Percentiles rank a stretch among this genome's conserved stretches.
phyloP scores from a whole-genome alignment of 768 basidiomycete genomes.

The Tylopilus sp. region DNA sequence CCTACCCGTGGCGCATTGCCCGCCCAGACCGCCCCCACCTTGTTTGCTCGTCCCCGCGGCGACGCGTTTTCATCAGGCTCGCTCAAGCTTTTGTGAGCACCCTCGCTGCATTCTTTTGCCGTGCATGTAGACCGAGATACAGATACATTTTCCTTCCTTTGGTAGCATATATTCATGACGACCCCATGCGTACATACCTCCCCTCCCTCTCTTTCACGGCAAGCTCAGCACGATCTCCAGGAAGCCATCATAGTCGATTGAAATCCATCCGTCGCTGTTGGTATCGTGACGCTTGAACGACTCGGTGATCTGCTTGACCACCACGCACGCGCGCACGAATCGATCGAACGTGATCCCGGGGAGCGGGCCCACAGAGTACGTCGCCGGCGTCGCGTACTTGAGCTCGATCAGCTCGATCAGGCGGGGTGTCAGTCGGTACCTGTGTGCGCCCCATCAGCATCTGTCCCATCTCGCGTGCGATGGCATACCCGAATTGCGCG shows the following conservation, averaged over 20 bases:
- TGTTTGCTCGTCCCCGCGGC: constrained; percentile 31
- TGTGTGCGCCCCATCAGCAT: neutral
- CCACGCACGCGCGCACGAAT: constrained; percentile 84
- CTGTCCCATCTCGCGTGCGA: neutral
- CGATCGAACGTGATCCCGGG: constrained; percentile 80
- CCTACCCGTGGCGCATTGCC: constrained; percentile 24
- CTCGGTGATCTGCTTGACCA: constrained; percentile 74
- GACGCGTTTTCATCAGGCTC: constrained; percentile 30
- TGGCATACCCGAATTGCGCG: constrained; percentile 61
- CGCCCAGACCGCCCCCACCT: constrained; percentile 18
- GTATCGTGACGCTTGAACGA: constrained; percentile 63
- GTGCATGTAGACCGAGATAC: neutral
- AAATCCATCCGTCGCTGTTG: constrained; percentile 53
- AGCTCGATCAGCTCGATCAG: constrained; percentile 63
- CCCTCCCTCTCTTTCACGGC: constrained; percentile 19
- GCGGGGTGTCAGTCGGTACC: constrained; percentile 65
- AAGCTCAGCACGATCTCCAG: constrained; percentile 47
- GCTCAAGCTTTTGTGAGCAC: constrained; percentile 14
- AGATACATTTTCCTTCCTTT: neutral
- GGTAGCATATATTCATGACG: constrained; percentile 4
- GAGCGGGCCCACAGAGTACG: constrained; percentile 30
- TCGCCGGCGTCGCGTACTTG: constrained; percentile 63
- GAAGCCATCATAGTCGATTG: constrained; percentile 54
- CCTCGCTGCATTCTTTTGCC: neutral
- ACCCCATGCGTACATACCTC: constrained; percentile 9